Evolutionary conservation across 176 grass and related monocot genomes (phyloP), one percentile per base, ranked within the genome.

Genomic region (Hsuehochloa calcarea): DNA sequence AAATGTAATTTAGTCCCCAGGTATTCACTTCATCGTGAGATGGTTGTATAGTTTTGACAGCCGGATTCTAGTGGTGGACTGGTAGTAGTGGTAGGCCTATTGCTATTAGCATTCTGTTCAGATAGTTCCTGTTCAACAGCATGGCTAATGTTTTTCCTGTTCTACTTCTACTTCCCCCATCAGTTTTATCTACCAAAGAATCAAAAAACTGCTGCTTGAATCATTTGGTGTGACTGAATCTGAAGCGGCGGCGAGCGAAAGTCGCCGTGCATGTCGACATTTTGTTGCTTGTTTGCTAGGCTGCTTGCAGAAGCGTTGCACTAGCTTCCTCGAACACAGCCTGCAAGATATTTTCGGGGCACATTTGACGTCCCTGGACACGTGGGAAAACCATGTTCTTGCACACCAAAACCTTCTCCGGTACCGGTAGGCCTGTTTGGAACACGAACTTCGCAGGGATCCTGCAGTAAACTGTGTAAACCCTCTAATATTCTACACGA

Each of bases 1-100:
- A 73, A 79, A 20, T 74, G 84, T 81, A 85, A 85, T 40, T 34
- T 87, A 83, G 72, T 41, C 26, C 44, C 50, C 41, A 49, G 16
- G 54, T 29, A 50, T 77, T 89, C n/a, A 12, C 58, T 25, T 60
- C 78, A 20, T n/a, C 23, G 25, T 76, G 10, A 10, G 63, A 78
- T 90, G 22, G 14, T 25, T 90, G 80, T 90, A 90, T 80, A 87
- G 85, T 80, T 80, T 84, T 84, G 41, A 70, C 85, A 50, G 23
- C 61, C 46, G 55, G 84, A 69, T 79, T 87, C 35, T 46, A 49
- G 31, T 79, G 39, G 74, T 11, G 31, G 27, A 49, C 23, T 79
- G 39, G 74, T 11, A 40, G 27, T 51, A 41, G 59, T 81, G 44
- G 55, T 64, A 50, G 45, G 73, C 69, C 11, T 82, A 71, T n/a